Evolutionary conservation across 73 alveolate genomes (phyloP).

Genomic region (Paramecium caudatum): DNA sequence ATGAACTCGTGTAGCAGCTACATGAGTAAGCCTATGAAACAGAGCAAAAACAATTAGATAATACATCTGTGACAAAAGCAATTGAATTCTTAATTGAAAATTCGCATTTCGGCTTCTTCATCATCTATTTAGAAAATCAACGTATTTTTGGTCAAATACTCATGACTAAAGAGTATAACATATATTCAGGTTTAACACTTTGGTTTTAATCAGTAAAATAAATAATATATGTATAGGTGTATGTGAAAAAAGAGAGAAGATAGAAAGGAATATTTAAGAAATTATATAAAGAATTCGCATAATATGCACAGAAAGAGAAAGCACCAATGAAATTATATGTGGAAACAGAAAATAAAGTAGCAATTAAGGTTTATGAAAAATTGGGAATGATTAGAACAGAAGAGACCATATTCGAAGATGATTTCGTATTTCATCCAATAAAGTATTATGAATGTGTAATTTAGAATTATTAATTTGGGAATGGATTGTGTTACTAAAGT

Average conservation of each 20-base stretch:
- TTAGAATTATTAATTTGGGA: conserved; percentile 34
- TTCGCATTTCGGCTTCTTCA: not conserved
- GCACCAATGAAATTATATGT: conserved; percentile 48
- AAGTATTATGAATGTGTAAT: not conserved
- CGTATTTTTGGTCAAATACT: conserved; percentile 12
- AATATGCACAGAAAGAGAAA: not conserved
- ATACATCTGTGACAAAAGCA: not conserved
- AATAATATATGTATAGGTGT: not conserved
- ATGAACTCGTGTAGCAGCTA: conserved; percentile 1
- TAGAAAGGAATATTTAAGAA: not conserved
- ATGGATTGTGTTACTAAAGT: not conserved
- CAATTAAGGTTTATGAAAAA: conserved; percentile 39
- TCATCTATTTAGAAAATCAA: not conserved
- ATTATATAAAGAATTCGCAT: not conserved
- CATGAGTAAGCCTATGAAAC: conserved; percentile 14
- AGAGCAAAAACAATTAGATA: conserved; percentile 31
- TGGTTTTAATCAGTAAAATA: conserved; percentile 49
- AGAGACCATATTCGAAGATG: conserved; percentile 64
- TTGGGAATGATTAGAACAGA: conserved; percentile 45
- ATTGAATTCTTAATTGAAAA: not conserved
- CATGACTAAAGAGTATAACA: conserved; percentile 30
- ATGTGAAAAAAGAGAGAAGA: conserved; percentile 40
- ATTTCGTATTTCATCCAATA: conserved; percentile 52
- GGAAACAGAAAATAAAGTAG: not conserved
- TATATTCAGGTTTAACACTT: not conserved